Evolutionary conservation across 2,329 filamentous ascomycete species (phyloP).

Genomic region (Pseudogymnoascus sp.): DNA sequence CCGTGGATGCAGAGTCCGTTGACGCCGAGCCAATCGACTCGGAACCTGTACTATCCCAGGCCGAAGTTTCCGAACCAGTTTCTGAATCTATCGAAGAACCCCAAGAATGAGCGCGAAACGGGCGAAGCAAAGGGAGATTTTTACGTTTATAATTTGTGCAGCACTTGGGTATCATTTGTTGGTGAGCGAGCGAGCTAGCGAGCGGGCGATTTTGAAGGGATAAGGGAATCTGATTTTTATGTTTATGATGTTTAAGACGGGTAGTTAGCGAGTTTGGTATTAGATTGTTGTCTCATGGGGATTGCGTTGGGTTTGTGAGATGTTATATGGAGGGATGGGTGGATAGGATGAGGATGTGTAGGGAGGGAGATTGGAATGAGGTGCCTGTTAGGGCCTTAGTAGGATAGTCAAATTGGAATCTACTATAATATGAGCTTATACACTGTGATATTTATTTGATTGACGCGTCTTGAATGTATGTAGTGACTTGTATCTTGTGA

Average conservation of each 20-base stretch:
- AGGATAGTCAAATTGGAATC: not conserved
- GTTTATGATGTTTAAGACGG: not conserved
- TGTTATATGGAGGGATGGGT: not conserved
- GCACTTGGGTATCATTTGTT: not conserved
- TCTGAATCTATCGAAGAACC: not conserved
- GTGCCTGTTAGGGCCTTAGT: not conserved
- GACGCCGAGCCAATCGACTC: not conserved
- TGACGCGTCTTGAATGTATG: not conserved
- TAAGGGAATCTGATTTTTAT: not conserved
- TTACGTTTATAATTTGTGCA: not conserved
- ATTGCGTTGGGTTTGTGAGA: not conserved
- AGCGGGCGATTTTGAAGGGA: not conserved
- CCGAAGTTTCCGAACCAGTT: not conserved
- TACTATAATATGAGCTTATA: not conserved
- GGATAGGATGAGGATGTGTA: not conserved
- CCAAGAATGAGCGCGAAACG: not conserved
- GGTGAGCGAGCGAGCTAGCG: slow-evolving; percentile 1
- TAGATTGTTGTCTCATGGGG: not conserved
- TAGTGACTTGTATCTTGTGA: not conserved
- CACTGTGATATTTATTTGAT: not conserved
- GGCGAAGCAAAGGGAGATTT: not conserved
- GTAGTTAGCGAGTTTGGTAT: not conserved
- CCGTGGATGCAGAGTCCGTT: not conserved
- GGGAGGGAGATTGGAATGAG: not conserved
- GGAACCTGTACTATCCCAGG: not conserved